Evolutionary conservation across 2,329 filamentous ascomycete genomes (phyloP).

Genomic region (Lachnellula subtilissima): DNA sequence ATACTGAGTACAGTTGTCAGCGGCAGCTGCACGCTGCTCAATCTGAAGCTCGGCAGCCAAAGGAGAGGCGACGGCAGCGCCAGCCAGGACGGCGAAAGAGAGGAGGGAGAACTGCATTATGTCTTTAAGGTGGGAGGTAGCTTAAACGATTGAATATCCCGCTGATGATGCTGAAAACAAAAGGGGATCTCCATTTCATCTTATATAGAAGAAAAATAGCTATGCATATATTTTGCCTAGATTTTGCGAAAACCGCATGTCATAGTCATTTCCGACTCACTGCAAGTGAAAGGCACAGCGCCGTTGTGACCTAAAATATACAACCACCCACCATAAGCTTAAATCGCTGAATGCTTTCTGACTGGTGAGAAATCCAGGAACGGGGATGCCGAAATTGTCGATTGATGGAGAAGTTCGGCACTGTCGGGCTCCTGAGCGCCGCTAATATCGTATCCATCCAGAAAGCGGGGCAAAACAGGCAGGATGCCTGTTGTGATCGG

Average conservation of each 20-base stretch:
- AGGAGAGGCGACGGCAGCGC: slow-evolving; percentile 2
- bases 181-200: background rate
- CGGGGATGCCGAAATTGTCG: too few species aligned
- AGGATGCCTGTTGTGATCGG: too few species aligned
- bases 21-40: background rate
- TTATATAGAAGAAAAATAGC: background rate
- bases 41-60: background rate
- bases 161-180: background rate
- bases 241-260: background rate
- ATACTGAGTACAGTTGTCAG: slow-evolving; percentile 8
- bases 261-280: background rate
- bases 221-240: background rate
- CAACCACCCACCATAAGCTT: background rate
- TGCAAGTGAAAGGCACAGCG: background rate
- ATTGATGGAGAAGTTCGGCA: too few species aligned
- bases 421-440: too few species aligned
- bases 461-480: too few species aligned
- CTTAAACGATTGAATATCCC: background rate
- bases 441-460: too few species aligned
- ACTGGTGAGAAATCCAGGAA: too few species aligned
- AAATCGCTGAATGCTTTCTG: too few species aligned
- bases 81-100: slow-evolving; percentile 1
- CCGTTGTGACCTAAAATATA: background rate
- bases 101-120: slow-evolving; percentile 7
- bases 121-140: background rate